Base-by-base conservation (phyloP, 2,329 filamentous ascomycete genomes). In the Colletotrichum eleusines region DNA sequence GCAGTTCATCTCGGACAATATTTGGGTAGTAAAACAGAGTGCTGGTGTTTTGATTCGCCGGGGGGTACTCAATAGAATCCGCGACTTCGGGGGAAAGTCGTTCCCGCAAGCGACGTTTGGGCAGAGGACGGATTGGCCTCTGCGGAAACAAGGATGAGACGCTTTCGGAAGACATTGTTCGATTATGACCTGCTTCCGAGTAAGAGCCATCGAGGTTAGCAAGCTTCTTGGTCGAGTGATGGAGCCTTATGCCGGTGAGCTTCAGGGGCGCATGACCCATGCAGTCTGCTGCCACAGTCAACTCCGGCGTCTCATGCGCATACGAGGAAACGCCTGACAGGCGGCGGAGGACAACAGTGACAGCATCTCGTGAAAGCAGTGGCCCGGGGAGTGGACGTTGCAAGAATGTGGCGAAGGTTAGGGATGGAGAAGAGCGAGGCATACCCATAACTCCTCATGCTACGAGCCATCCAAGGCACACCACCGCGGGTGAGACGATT, bases 111-210 rank as follows among this genome's bases (percentile, higher is more conserved):
- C 93, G 92, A 77, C 94, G 92, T 82, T 93, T 96, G 53, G 96
- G 96, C 72, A 99, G 85, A 67, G 96, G 96, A 78, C 94, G 92
- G 79, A 99, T 99, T 72, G 95, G 92, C 81, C 96, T 91, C 79
- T 97, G 93, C 74, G 94, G 94, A 79, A 93, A 97, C 77, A 94
- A 86, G 71, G 92, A 90, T 71, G 94, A 96, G 74, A 90, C 87
- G 70, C 92, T 92, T 85, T 97, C 94, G 74, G 90, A 85, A 77
- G 89, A 89, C 88, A 91, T 91, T 69, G 80, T 87, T 77, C 81
- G 80, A 76, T 80, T 81, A 80, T 80, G 78, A 79, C 82, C 85
- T 88, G 78, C 63, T 63, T 62, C 55, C 71, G 60, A 74, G 64
- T 18, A 65, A 62, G 63, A 74, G 73, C 20, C 33, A 46, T 48